These are phyloP conservation scores for Xylariaceae sp. DNA, from an alignment of 2,329 filamentous ascomycete genomes.

Conservation along the genomic window DNA sequence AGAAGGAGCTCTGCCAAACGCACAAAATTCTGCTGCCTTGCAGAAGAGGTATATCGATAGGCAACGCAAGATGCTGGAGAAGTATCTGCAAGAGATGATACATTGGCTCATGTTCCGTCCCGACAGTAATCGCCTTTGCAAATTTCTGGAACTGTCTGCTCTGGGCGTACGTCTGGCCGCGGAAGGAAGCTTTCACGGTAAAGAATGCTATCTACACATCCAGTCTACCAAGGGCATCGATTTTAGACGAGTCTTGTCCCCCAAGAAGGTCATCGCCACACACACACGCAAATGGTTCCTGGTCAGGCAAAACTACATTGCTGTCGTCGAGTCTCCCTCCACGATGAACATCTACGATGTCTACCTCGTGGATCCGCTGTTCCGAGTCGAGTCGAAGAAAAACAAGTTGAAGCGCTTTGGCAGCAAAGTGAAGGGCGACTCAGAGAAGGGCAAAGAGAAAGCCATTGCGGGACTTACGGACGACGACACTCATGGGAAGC, in stretches of 20 bases:
- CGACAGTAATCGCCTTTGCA: slow-evolving; percentile 91
- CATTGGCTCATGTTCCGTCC: slow-evolving; percentile 94
- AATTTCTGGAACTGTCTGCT: slow-evolving; percentile 91
- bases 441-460: slow-evolving; percentile 33
- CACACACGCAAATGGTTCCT: slow-evolving; percentile 96
- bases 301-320: slow-evolving; percentile 94
- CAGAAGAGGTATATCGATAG: slow-evolving; percentile 65
- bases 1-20: slow-evolving; percentile 33
- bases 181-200: slow-evolving; percentile 94
- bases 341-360: slow-evolving; percentile 99
- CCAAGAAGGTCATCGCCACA: slow-evolving; percentile 68
- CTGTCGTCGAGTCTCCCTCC: slow-evolving; percentile 96
- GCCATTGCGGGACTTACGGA: slow-evolving; percentile 24
- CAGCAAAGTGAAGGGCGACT: slow-evolving; percentile 56
- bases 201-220: slow-evolving; percentile 90
- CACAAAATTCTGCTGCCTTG: slow-evolving; percentile 45
- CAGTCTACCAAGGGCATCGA: slow-evolving; percentile 85
- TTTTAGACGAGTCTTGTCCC: slow-evolving; percentile 72
- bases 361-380: slow-evolving; percentile 88
- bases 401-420: slow-evolving; percentile 44
- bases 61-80: slow-evolving; percentile 78
- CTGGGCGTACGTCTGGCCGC: slow-evolving; percentile 88
- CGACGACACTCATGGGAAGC: slow-evolving; percentile 33
- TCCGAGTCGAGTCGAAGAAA: slow-evolving; percentile 71
- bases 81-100: slow-evolving; percentile 89